These are phyloP conservation scores for Castanopsis chinensis DNA, from an alignment of 306 rosid species.

Conservation along the genomic window DNA sequence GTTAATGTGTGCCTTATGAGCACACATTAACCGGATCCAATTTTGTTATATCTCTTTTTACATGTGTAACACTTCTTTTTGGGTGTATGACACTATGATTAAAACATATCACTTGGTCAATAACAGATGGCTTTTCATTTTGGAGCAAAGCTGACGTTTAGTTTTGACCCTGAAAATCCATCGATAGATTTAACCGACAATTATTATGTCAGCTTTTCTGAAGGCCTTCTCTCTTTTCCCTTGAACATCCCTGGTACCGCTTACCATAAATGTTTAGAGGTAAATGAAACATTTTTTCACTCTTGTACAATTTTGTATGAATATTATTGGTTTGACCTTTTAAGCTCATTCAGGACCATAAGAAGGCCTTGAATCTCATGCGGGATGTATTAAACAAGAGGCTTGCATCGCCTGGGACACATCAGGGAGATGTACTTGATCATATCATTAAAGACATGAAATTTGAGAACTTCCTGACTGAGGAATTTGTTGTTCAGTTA, in stretches of 20 bases:
- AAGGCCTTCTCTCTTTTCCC: slow-evolving; percentile 12
- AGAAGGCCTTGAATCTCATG: background rate
- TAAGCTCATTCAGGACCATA: too few relatives aligned
- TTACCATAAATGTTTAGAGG: slow-evolving; percentile 9
- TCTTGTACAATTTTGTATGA: background rate
- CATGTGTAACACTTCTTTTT: too few relatives aligned
- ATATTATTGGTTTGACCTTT: too few relatives aligned
- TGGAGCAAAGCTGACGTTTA: background rate
- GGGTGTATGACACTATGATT: too few relatives aligned
- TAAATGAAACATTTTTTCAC: background rate
- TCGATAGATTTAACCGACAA: too few relatives aligned
- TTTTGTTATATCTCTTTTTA: too few relatives aligned
- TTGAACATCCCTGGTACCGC: slow-evolving; percentile 14
- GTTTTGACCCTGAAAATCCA: background rate
- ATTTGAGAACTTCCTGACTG: slow-evolving; percentile 12
- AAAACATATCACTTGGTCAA: background rate
- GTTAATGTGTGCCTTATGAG: too few relatives aligned
- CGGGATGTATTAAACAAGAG: background rate
- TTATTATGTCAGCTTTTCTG: background rate
- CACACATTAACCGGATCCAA: too few relatives aligned
- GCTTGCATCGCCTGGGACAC: background rate
- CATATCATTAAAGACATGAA: slow-evolving; percentile 16
- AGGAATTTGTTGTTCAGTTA: slow-evolving; percentile 19
- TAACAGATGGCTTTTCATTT: too few relatives aligned
- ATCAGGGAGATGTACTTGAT: background rate